phyloP scores from a whole-genome alignment of 768 basidiomycete species.

The Mrakia blollopis region DNA sequence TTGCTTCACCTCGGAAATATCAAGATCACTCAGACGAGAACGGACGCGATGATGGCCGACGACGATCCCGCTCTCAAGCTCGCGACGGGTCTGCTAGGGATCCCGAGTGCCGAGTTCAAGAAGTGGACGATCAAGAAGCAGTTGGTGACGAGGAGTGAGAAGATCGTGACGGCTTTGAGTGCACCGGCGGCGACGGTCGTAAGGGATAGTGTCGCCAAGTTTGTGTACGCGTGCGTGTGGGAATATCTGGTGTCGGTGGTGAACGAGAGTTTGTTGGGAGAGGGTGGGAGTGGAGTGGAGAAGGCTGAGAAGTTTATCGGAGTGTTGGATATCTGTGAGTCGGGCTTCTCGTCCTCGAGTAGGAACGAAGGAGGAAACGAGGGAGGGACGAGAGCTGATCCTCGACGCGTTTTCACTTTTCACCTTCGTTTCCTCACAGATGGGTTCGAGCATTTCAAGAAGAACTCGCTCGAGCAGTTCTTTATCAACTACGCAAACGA shows the following conservation, averaged over 20 bases:
- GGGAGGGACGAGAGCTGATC: background rate
- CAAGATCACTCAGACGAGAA: slow-evolving; percentile 73
- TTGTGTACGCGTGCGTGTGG: slow-evolving; percentile 86
- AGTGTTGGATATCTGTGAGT: slow-evolving; percentile 74
- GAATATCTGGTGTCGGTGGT: slow-evolving; percentile 90
- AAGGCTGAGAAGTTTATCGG: slow-evolving; percentile 98
- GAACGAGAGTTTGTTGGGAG: slow-evolving; percentile 94
- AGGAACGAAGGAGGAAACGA: background rate
- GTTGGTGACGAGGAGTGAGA: slow-evolving; percentile 87
- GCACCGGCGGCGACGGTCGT: slow-evolving; percentile 87
- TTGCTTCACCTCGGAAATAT: slow-evolving; percentile 97
- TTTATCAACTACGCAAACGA: slow-evolving; percentile 99
- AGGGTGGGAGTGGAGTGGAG: slow-evolving; percentile 81
- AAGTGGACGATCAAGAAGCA: slow-evolving; percentile 99
- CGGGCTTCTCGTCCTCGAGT: background rate
- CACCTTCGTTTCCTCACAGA: slow-evolving; percentile 20
- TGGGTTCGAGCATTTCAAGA: slow-evolving; percentile 50
- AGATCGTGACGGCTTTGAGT: slow-evolving; percentile 83
- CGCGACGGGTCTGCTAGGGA: slow-evolving; percentile 83
- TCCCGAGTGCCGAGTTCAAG: slow-evolving; percentile 87
- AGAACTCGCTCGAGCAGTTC: slow-evolving; percentile 71
- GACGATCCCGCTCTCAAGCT: slow-evolving; percentile 71
- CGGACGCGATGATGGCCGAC: slow-evolving; percentile 78
- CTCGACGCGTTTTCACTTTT: background rate
- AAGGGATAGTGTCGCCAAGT: slow-evolving; percentile 93